phyloP scores from a whole-genome alignment of 129 eudicot genomes.

The Chrysanthemum lavandulifolium region DNA sequence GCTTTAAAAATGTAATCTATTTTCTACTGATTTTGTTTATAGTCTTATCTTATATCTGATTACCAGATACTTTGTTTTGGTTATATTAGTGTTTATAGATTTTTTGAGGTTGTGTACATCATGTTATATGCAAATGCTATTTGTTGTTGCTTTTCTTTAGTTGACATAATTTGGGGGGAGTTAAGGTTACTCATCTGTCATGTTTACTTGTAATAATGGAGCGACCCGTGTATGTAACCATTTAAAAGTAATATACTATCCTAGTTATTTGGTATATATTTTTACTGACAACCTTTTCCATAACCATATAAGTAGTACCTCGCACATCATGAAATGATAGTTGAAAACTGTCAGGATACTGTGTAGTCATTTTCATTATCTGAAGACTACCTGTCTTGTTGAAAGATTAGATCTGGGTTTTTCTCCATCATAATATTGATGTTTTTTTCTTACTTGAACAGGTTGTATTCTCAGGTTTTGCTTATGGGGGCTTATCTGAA shows the following conservation, averaged over 20 bases:
- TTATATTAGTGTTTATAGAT: not conserved
- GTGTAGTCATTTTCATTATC: not conserved
- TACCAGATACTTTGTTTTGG: no score
- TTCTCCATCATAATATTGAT: not conserved
- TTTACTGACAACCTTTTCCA: not conserved
- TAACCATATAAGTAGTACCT: not conserved
- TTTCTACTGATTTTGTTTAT: no score
- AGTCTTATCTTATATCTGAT: no score
- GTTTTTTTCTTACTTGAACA: not conserved
- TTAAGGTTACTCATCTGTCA: not conserved
- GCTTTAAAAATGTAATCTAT: not conserved
- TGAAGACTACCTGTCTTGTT: not conserved
- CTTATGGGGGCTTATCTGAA: not conserved
- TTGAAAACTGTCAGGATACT: not conserved
- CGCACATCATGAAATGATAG: conserved; percentile 6
- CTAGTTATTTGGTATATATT: not conserved
- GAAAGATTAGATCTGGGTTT: no score
- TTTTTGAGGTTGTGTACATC: not conserved
- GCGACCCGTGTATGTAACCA: not conserved
- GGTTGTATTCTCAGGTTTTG: not conserved
- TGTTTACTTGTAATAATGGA: not conserved
- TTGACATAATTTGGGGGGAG: not conserved
- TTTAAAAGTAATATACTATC: not conserved
- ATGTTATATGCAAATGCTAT: not conserved
- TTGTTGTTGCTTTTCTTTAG: not conserved